Evolutionary conservation across 352 stramenopile species (phyloP), one percentile per base, ranked within the genome.

Genomic region (Phytophthora brassicae): DNA sequence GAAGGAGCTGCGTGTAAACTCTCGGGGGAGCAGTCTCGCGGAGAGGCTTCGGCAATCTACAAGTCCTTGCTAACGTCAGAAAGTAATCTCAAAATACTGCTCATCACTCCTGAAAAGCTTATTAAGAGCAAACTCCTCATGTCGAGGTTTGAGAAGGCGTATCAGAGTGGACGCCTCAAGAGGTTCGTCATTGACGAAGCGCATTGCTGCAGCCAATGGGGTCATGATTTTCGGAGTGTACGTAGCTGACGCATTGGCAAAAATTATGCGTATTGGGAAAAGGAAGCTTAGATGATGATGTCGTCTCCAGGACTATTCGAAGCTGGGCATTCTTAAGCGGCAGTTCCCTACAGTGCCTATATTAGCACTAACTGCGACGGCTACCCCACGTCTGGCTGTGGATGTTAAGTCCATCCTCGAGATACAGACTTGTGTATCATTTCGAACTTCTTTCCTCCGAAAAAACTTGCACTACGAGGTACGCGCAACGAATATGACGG

Each of bases 161-260:
- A 95, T 54, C 74, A 88, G 60, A 79, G 29, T 50, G 84, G 66
- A 50, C 70, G 90, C 12, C 70, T 98, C 12, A 81, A 90, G 46
- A 80, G 92, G 7, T 97, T 98, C 71, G 94, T 98, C 6, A 94
- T 98, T 67, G 95, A 98, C 68, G 85, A 97, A 73, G 86, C 84
- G 3, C 87, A 96, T 44, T 96, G 88, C 48, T 89, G 76, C 44
- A 92, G 81, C 38, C 76, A 91, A 39, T 95, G 87, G 87, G 87
- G 88, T 0, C 87, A 93, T 57, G 86, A 94, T 61, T 95, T 95
- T 58, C 75, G 84, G 26, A 84, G 64, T 60, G 80, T 91, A 76
- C 29, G 66, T 57, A 19, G n/a, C 39, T 31, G 6, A 28, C 16
- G 7, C 12, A 8, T 16, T 4, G 38, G n/a, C 17, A 24, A 14